Conservation (phyloP, 2,329 filamentous ascomycete genomes). For the Fusarium sacchari region DNA sequence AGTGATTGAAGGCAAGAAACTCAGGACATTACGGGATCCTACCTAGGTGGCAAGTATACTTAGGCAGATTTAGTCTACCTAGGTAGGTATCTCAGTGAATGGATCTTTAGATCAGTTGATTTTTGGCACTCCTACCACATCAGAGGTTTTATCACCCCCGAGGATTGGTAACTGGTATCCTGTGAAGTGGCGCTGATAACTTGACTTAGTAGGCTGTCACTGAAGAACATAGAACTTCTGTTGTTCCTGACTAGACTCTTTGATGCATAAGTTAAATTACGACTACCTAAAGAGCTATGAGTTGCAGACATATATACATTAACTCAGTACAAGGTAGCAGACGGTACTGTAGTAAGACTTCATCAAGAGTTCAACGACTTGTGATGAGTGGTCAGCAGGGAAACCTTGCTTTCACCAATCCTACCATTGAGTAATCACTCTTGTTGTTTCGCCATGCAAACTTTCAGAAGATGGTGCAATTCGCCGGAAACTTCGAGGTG, state of each 20-base stretch:
- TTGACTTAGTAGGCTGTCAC: neutral
- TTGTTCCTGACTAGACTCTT: conserved; percentile 7
- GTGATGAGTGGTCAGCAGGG: neutral
- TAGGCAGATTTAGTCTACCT: neutral
- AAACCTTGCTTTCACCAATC: neutral
- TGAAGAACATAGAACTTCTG: neutral
- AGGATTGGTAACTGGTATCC: neutral
- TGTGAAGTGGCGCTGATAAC: neutral
- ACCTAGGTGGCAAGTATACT: neutral
- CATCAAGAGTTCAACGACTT: neutral
- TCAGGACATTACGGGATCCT: neutral
- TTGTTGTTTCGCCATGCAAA: neutral
- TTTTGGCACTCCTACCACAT: neutral
- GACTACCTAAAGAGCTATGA: neutral
- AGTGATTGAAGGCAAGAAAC: neutral
- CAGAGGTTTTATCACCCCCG: neutral
- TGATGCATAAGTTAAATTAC: neutral
- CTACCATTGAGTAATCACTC: neutral
- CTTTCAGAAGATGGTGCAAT: neutral
- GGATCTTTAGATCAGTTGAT: neutral
- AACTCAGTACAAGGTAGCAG: neutral
- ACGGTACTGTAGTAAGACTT: neutral
- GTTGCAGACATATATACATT: neutral
- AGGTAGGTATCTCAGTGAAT: too few species aligned
- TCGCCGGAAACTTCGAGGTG: neutral